phyloP scores from a whole-genome alignment of 1,284 basidiomycete genomes.

The Leucocoprinus gongylophorus region DNA sequence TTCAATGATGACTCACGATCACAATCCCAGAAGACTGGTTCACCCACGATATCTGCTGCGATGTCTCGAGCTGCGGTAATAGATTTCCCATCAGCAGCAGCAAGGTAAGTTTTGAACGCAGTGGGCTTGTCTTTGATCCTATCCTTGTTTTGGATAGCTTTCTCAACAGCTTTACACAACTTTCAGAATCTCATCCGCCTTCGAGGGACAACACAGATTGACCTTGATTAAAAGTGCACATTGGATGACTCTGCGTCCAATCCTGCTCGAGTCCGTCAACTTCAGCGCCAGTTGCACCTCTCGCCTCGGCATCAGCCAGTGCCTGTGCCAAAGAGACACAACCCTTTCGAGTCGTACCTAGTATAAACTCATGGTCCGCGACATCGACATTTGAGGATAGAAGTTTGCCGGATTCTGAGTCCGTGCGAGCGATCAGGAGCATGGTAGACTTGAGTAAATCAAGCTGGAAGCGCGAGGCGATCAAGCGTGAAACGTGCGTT shows the following conservation, averaged over 20 bases:
- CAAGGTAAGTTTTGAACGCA: conserved; percentile 54
- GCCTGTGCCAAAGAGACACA: conserved; percentile 66
- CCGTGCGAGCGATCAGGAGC: conserved; percentile 86
- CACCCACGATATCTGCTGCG: conserved; percentile 68
- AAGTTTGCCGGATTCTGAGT: conserved; percentile 85
- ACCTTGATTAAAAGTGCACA: conserved; percentile 86
- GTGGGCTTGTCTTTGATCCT: conserved; percentile 46
- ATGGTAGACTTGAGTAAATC: conserved; percentile 85
- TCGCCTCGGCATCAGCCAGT: conserved; percentile 66
- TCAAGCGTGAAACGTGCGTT: conserved; percentile 77
- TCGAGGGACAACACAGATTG: conserved; percentile 14
- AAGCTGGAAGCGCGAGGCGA: conserved; percentile 81
- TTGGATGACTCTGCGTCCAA: conserved; percentile 67
- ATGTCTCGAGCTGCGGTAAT: conserved; percentile 67
- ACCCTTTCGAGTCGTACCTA: conserved; percentile 54
- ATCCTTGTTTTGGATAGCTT: conserved; percentile 43
- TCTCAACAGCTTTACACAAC: conserved; percentile 47
- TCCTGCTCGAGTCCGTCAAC: conserved; percentile 72
- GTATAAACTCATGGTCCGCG: conserved; percentile 73
- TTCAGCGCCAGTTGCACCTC: conserved; percentile 62
- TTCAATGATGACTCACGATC: conserved; percentile 49
- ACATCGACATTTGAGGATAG: conserved; percentile 80
- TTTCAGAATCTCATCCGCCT: not conserved
- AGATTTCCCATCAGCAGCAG: conserved; percentile 60
- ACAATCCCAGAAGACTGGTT: conserved; percentile 79